A percentile compares a stretch with the other conserved stretches of the same genome.
Evolutionary conservation across 164 flowering plant genomes (phyloP).

Genomic region (Kalanchoe fedtschenkoi): DNA sequence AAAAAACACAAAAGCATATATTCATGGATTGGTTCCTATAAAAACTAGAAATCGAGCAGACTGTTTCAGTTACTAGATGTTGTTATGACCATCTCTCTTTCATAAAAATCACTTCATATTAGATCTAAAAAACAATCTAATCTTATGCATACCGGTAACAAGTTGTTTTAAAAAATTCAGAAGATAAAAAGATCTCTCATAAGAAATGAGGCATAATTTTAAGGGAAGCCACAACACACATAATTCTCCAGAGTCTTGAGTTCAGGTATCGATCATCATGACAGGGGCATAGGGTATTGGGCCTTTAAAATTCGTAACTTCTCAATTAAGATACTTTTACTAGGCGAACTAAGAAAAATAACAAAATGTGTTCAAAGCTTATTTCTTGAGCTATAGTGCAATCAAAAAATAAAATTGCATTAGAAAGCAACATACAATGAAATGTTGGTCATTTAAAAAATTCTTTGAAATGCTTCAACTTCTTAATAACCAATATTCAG

Average conservation of each 20-base stretch:
- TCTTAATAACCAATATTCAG: neutral
- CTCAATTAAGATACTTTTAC: slow-evolving; percentile 64
- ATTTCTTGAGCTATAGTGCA: neutral
- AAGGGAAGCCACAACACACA: slow-evolving; percentile 31
- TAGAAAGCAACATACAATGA: slow-evolving; percentile 43
- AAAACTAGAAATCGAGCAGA: too few species aligned
- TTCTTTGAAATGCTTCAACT: too few species aligned
- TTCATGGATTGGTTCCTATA: too few species aligned
- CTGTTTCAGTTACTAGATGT: neutral
- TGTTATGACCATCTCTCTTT: neutral
- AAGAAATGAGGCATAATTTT: neutral
- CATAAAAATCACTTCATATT: neutral
- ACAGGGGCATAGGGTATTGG: slow-evolving; percentile 53
- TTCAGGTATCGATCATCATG: slow-evolving; percentile 75
- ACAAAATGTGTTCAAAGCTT: neutral
- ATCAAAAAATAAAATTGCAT: neutral
- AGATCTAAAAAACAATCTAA: neutral
- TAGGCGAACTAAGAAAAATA: slow-evolving; percentile 9
- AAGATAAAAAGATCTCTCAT: neutral
- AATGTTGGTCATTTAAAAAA: slow-evolving; percentile 33
- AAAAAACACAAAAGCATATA: too few species aligned
- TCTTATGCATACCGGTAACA: neutral
- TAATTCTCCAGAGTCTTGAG: slow-evolving; percentile 47
- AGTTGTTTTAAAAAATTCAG: neutral
- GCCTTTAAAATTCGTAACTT: slow-evolving; percentile 41